These are phyloP conservation scores for Fusarium nisikadoi DNA, from an alignment of 2,329 filamentous ascomycete genomes.

Conservation along the genomic window DNA sequence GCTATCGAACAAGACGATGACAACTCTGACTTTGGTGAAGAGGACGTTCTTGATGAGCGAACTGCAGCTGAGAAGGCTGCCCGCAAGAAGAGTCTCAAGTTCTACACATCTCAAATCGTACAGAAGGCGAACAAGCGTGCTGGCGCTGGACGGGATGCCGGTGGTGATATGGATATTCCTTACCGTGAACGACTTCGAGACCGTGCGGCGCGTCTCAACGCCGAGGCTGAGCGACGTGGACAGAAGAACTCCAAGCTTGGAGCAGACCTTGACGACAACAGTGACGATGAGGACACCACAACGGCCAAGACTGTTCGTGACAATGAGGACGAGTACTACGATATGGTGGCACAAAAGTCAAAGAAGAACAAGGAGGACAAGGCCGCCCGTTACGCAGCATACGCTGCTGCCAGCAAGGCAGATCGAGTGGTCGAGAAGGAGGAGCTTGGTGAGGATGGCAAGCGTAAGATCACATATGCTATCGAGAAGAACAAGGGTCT, in stretches of 20 bases:
- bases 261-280: constrained; percentile 74
- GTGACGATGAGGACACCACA: constrained; percentile 73
- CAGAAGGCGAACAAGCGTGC: constrained; percentile 92
- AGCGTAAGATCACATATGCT: constrained; percentile 90
- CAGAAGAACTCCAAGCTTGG: constrained; percentile 70
- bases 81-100: constrained; percentile 91
- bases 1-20: constrained; percentile 62
- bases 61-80: constrained; percentile 87
- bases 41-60: constrained; percentile 79
- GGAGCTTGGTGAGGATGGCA: constrained; percentile 81
- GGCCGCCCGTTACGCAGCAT: constrained; percentile 64
- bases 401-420: constrained; percentile 70
- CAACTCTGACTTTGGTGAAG: constrained; percentile 93
- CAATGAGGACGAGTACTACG: constrained; percentile 84
- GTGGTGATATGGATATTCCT: constrained; percentile 85
- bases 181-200: constrained; percentile 90
- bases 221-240: constrained; percentile 87
- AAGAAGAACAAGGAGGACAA: constrained; percentile 80
- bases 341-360: constrained; percentile 80
- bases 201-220: constrained; percentile 84
- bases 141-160: constrained; percentile 76
- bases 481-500: constrained; percentile 99
- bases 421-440: constrained; percentile 73
- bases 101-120: constrained; percentile 97
- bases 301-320: constrained; percentile 62